A percentile compares a stretch with the other conserved stretches of the same genome.
Evolutionary conservation across 1,139 yeast genomes (phyloP).

Genomic region (Blastobotrys serpentis): DNA sequence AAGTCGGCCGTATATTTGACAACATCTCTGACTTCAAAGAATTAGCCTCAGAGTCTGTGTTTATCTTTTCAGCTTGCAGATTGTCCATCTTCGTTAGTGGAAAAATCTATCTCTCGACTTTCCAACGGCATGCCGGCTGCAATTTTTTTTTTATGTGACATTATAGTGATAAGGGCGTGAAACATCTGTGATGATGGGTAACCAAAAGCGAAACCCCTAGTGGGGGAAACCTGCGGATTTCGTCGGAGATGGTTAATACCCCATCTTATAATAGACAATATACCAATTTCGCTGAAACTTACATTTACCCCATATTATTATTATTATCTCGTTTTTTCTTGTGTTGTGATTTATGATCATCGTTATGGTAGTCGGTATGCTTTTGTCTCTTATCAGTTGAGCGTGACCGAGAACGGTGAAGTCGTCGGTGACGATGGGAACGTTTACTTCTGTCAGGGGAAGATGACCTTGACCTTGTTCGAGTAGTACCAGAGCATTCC

Average conservation of each 20-base stretch:
- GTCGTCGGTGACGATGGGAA: not conserved
- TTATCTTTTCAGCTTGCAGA: not conserved
- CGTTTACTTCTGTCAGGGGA: not conserved
- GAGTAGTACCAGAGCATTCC: not conserved
- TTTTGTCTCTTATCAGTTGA: not conserved
- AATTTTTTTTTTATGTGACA: not conserved
- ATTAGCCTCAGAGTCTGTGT: not conserved
- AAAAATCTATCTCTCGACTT: not conserved
- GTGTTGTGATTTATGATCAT: too few species aligned
- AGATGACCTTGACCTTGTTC: not conserved
- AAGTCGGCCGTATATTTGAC: not conserved
- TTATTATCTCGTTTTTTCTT: too few species aligned
- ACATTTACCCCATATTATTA: too few species aligned
- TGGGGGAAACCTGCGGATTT: not conserved
- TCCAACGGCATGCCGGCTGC: slow-evolving; percentile 11
- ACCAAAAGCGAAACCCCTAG: not conserved
- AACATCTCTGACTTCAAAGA: not conserved
- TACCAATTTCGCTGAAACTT: too few species aligned
- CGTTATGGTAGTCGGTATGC: too few species aligned
- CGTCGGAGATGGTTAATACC: not conserved
- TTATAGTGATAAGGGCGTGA: not conserved
- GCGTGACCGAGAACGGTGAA: not conserved
- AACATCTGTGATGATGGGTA: not conserved
- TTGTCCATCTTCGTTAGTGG: not conserved
- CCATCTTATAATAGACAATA: too few species aligned